Conservation (phyloP, 2,329 filamentous ascomycete genomes). For the Arthroderma uncinatum region DNA sequence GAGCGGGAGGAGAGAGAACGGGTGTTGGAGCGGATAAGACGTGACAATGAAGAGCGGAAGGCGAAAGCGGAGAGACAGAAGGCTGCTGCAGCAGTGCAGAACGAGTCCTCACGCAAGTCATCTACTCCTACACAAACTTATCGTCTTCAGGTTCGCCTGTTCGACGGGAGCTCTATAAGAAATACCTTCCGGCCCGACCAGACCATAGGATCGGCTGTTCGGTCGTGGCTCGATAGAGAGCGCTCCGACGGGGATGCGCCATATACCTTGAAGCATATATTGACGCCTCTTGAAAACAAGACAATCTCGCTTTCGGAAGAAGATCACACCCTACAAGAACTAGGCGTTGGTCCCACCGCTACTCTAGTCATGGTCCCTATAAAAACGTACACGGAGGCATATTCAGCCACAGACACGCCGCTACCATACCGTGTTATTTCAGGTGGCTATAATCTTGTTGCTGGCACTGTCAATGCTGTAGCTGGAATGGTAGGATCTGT, state of each 20-base stretch:
- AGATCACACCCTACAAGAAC: slow-evolving; percentile 51
- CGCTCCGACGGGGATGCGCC: slow-evolving; percentile 48
- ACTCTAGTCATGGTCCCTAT: slow-evolving; percentile 74
- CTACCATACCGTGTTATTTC: slow-evolving; percentile 35
- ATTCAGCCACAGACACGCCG: slow-evolving; percentile 29
- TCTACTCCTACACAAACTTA: slow-evolving; percentile 30
- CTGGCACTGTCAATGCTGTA: slow-evolving; percentile 33
- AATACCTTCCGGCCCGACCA: slow-evolving; percentile 55
- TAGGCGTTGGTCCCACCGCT: slow-evolving; percentile 66
- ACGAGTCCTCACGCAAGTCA: neutral
- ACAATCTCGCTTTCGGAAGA: slow-evolving; percentile 68
- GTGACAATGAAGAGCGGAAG: slow-evolving; percentile 60
- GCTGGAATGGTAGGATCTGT: slow-evolving; percentile 35
- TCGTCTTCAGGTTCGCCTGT: slow-evolving; percentile 66
- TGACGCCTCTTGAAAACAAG: slow-evolving; percentile 65
- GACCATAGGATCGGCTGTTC: slow-evolving; percentile 55
- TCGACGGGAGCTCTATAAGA: slow-evolving; percentile 72
- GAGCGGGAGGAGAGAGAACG: slow-evolving; percentile 57
- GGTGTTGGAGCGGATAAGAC: slow-evolving; percentile 63
- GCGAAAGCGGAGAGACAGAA: slow-evolving; percentile 40
- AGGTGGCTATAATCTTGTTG: slow-evolving; percentile 33
- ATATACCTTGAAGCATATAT: slow-evolving; percentile 74
- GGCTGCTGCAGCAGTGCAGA: slow-evolving; percentile 10
- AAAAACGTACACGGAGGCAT: slow-evolving; percentile 49
- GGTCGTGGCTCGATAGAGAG: slow-evolving; percentile 63